phyloP scores from a whole-genome alignment of 345 rosid species.

The Adansonia digitata region DNA sequence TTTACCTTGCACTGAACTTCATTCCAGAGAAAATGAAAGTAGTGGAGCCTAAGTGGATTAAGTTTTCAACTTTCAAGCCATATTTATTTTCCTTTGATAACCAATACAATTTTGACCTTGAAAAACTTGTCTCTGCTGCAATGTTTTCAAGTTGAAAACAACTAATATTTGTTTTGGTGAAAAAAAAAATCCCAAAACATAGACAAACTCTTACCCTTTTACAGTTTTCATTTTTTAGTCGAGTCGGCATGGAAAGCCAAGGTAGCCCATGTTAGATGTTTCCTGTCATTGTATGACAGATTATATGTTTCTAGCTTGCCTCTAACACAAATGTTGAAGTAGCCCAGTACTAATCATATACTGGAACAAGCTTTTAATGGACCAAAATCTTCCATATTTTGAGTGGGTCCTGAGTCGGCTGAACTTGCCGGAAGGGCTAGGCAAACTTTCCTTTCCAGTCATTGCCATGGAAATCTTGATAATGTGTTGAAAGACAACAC shows the following conservation, averaged over 20 bases:
- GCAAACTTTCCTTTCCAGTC: not conserved
- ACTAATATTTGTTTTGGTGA: no score
- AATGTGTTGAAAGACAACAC: not conserved
- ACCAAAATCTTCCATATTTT: not conserved
- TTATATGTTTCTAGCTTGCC: no score
- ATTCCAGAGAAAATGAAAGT: no score
- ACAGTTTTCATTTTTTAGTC: no score
- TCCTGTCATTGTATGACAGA: not conserved
- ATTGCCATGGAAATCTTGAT: not conserved
- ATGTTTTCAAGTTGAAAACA: no score
- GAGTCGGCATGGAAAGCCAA: no score
- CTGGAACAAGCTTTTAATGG: not conserved
- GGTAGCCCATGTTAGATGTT: not conserved
- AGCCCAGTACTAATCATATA: not conserved
- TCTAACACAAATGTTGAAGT: not conserved
- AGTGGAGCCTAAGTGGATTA: no score
- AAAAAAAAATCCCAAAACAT: no score
- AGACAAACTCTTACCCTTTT: no score
- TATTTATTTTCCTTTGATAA: no score
- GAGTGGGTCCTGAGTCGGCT: not conserved
- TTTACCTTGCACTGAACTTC: not conserved
- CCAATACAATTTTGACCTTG: not conserved
- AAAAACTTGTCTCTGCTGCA: not conserved
- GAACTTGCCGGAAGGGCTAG: not conserved
- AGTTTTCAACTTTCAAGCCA: no score